Percentiles rank a stretch among this genome's conserved stretches.
Evolutionary conservation across 2,329 filamentous ascomycete genomes (phyloP).

Genomic region (Alternaria gansuensis): DNA sequence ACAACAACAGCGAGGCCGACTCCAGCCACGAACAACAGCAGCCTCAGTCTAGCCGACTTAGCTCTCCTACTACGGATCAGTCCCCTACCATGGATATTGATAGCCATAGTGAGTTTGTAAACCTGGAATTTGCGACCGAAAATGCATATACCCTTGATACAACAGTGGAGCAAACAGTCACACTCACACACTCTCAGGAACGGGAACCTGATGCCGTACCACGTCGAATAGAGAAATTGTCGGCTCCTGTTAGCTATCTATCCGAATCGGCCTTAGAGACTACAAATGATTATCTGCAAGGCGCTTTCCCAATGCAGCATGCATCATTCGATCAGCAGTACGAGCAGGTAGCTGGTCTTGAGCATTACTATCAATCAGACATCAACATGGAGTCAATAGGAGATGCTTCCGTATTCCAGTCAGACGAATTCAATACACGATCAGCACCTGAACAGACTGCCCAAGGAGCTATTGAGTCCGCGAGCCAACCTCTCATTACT

Average conservation of each 20-base stretch:
- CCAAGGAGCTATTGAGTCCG: conserved; percentile 4
- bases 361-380: conserved; percentile 25
- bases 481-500: conserved; percentile 26
- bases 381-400: conserved; percentile 48
- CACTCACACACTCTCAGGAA: conserved; percentile 19
- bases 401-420: conserved; percentile 25
- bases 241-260: conserved; percentile 6
- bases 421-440: conserved; percentile 16
- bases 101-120: conserved; percentile 22
- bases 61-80: conserved; percentile 2
- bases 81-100: conserved; percentile 10
- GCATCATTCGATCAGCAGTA: conserved; percentile 6
- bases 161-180: conserved; percentile 5
- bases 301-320: conserved; percentile 12
- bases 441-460: neutral
- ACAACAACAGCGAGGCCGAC: conserved; percentile 8
- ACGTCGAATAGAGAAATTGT: conserved; percentile 5
- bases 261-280: conserved; percentile 18
- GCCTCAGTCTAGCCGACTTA: neutral
- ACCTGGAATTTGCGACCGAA: conserved; percentile 20
- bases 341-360: conserved; percentile 11
- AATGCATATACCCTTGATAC: neutral
- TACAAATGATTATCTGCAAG: conserved; percentile 19
- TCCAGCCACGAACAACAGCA: neutral
- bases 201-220: neutral